Evolutionary conservation across 768 basidiomycete genomes (phyloP), one percentile per base, ranked within the genome.

Genomic region (Tylopilus vinaceipallidus): DNA sequence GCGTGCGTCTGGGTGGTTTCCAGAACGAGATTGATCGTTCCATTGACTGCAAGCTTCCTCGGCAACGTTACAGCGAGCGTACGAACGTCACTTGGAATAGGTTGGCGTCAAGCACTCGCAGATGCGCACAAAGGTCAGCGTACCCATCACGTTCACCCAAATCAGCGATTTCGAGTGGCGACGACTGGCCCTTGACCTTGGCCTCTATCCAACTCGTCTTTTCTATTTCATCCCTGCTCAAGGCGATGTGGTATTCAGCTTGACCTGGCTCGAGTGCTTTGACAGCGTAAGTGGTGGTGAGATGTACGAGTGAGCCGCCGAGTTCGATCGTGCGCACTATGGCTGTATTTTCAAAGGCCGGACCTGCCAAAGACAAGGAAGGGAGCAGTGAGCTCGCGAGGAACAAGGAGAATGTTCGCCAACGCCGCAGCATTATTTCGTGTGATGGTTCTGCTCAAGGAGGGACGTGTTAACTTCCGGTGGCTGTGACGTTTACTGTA

Each of bases 311-410:
- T 17, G 94, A 78, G 44, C 95, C 95, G 30, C 88, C 92, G 20
- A 97, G 87, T 60, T 97, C 95, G 51, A 93, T 76, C 6, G 88
- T 84, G 61, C 92, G 86, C 27, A 94, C 89, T 53, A 98, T 79
- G 54, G 87, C 90, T 19, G 88, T 91, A 59, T 93, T 93, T 78
- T 91, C 90, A 71, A 91, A 91, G 2, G 83, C 77, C 59, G 74
- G 73, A 53, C 69, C 65, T 4, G 74, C 73, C 27, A 72, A 67
- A 27, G 70, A 64, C 22, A 73, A 63, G 23, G 74, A 65, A 33
- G 72, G 66, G 43, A 71, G 62, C 13, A 82, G 62, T 10, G 80
- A 59, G 49, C 64, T 55, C 42, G 60, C 62, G 41, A 81, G 65
- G 58, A 81, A 70, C 56, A 80, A 66, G 49, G 81, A 65, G 52